Conservation (phyloP, 139 green algal genomes). For the Coccomyxa sp. region DNA sequence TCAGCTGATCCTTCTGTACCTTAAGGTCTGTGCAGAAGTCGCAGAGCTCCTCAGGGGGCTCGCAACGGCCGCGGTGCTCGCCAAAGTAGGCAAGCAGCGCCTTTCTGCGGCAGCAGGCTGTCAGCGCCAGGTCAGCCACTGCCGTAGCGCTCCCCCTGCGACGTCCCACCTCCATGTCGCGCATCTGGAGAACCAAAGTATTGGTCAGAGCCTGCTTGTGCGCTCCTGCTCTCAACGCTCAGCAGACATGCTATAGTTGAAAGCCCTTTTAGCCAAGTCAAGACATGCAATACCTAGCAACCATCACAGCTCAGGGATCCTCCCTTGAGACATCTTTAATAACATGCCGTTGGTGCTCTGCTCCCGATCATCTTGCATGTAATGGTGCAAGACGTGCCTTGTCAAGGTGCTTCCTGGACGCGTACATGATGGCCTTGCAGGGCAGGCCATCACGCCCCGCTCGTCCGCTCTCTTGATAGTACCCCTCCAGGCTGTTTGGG, state of each 20-base stretch:
- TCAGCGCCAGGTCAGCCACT: conserved; percentile 10
- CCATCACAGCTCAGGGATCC: no score
- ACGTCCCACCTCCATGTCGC: conserved; percentile 8
- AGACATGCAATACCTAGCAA: no score
- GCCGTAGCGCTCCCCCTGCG: not conserved
- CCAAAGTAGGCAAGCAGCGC: conserved; percentile 54
- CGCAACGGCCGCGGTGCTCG: conserved; percentile 23
- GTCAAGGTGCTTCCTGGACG: conserved; percentile 40
- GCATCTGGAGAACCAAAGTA: not conserved
- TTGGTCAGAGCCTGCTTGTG: no score
- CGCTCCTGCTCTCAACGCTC: no score
- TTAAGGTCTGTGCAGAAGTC: conserved; percentile 26
- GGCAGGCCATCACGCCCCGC: conserved; percentile 65
- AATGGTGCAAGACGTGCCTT: not conserved
- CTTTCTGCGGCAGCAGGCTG: conserved; percentile 43
- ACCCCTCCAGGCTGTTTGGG: conserved; percentile 35
- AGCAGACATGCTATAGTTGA: no score
- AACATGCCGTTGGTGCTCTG: no score
- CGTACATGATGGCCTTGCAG: conserved; percentile 47
- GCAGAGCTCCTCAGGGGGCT: conserved; percentile 21
- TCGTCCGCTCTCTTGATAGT: conserved; percentile 25
- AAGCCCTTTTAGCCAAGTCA: no score
- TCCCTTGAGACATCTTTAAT: no score
- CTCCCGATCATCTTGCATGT: no score
- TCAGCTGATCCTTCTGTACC: no score